Conservation (phyloP, 2,329 filamentous ascomycete genomes). For the Microsporum audouinii region DNA sequence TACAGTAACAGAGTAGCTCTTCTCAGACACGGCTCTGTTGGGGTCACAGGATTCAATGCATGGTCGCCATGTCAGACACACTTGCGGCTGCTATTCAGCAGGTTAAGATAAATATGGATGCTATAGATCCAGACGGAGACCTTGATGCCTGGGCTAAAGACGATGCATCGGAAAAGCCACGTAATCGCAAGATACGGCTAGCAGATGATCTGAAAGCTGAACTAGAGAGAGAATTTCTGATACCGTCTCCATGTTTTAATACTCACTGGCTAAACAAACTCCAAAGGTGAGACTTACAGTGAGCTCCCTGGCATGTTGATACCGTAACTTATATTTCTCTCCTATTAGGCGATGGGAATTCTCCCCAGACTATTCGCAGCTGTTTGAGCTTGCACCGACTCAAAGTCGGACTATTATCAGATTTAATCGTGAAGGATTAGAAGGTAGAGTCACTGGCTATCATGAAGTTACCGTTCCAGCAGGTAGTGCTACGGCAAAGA, state of each 20-base stretch:
- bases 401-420: constrained; percentile 91
- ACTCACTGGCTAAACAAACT: constrained; percentile 76
- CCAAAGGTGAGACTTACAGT: constrained; percentile 43
- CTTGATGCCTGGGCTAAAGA: constrained; percentile 6
- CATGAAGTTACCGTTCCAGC: constrained; percentile 86
- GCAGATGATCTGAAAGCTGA: constrained; percentile 54
- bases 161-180: constrained; percentile 4
- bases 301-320: constrained; percentile 8
- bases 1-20: background rate
- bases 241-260: constrained; percentile 68
- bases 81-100: constrained; percentile 8
- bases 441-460: constrained; percentile 87
- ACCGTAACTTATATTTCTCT: background rate
- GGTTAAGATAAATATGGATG: constrained; percentile 5
- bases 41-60: background rate
- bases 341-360: constrained; percentile 58
- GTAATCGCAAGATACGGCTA: constrained; percentile 26
- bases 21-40: no score
- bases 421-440: constrained; percentile 80
- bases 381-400: constrained; percentile 78
- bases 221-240: constrained; percentile 66
- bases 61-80: constrained; percentile 5
- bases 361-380: constrained; percentile 64
- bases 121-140: constrained; percentile 6
- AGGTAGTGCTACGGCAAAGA: constrained; percentile 82